Evolutionary conservation across 768 basidiomycete species (phyloP).

Genomic region (Kwoniella dejecticola): DNA sequence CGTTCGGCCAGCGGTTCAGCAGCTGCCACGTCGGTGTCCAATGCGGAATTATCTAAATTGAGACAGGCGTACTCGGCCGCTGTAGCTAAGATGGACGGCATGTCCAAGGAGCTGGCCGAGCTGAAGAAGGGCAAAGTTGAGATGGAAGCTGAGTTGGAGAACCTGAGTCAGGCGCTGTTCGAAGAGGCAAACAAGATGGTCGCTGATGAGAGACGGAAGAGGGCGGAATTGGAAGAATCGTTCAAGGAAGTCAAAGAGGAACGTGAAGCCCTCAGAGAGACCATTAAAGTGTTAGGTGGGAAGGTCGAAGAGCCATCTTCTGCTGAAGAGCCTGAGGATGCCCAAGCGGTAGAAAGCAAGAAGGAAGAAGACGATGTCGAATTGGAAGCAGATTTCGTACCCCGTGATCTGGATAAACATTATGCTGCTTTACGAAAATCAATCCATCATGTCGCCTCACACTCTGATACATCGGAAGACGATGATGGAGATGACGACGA

Average conservation of each 20-base stretch:
- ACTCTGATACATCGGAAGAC: constrained; percentile 9
- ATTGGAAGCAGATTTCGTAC: constrained; percentile 22
- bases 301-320: constrained; percentile 28
- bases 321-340: constrained; percentile 13
- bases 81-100: constrained; percentile 31
- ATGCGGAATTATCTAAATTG: constrained; percentile 33
- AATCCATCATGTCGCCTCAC: constrained; percentile 43
- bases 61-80: constrained; percentile 35
- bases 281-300: constrained; percentile 47
- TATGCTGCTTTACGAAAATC: constrained; percentile 47
- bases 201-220: constrained; percentile 49
- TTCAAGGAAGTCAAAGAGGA: constrained; percentile 50
- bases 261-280: constrained; percentile 39
- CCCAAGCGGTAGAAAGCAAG: constrained; percentile 4
- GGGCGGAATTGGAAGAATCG: constrained; percentile 49
- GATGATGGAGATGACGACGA: background rate
- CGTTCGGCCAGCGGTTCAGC: constrained; percentile 1
- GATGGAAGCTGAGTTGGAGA: constrained; percentile 55
- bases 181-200: constrained; percentile 58
- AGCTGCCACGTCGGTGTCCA: constrained; percentile 3
- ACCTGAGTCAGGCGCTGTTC: constrained; percentile 53
- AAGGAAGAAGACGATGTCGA: constrained; percentile 24
- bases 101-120: constrained; percentile 47
- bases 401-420: constrained; percentile 49
- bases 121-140: constrained; percentile 53